Percentiles rank a stretch among this genome's conserved stretches.
Evolutionary conservation across 2,329 filamentous ascomycete species (phyloP).

Genomic region (Ophiostoma piceae): DNA sequence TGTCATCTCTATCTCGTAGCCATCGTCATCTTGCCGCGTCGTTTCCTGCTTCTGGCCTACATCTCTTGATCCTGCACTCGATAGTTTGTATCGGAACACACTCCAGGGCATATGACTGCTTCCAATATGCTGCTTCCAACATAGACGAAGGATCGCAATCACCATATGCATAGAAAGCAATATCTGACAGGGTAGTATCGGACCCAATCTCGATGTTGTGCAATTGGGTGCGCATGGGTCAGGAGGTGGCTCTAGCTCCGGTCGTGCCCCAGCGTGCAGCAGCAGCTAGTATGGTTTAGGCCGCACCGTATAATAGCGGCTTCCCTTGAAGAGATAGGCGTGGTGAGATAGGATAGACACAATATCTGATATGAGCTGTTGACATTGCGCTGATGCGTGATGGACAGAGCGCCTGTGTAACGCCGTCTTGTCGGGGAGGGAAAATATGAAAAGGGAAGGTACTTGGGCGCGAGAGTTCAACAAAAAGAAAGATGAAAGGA

Average conservation of each 20-base stretch:
- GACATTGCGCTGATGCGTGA: background rate
- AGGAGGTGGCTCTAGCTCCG: background rate
- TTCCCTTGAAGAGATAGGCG: background rate
- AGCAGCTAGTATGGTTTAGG: background rate
- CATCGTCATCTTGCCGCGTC: no score
- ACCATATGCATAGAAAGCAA: background rate
- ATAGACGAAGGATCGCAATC: background rate
- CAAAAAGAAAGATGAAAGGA: background rate
- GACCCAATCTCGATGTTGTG: constrained; percentile 9
- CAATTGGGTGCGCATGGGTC: constrained; percentile 7
- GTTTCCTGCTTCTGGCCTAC: background rate
- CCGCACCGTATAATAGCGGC: background rate
- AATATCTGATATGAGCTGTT: background rate
- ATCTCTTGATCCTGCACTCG: background rate
- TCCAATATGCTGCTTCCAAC: background rate
- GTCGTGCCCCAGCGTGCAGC: constrained; percentile 3
- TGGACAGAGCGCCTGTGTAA: background rate
- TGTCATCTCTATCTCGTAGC: background rate
- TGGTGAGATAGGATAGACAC: background rate
- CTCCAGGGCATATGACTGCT: background rate
- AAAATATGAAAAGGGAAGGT: background rate
- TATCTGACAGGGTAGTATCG: background rate
- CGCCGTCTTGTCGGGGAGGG: background rate
- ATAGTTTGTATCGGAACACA: background rate
- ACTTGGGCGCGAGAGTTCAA: background rate